Base-by-base conservation (phyloP, 108 stramenopile genomes). In the Fragilaria radians region DNA sequence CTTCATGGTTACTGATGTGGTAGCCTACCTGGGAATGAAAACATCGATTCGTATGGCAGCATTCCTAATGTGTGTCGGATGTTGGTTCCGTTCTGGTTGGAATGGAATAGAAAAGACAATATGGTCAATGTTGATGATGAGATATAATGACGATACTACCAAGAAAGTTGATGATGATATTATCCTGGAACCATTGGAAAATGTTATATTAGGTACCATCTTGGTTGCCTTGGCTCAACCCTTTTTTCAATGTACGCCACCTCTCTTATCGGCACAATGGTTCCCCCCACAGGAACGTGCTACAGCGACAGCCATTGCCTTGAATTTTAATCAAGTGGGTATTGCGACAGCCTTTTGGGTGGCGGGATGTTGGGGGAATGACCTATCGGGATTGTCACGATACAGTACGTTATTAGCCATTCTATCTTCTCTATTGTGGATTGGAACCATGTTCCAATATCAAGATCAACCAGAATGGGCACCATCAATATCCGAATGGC, bases 161-260 rank as follows among this genome's bases (percentile, higher is more conserved):
- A 54, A 36, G 14, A 54, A 17, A 11, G 23, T 28, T 9, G 28
- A 1, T 33, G 68, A 25, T 17, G 33, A 22, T 22, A 9, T 0
- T 18, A 27, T 19, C 19, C 22, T 68, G 17, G 67, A 77, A 28
- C 67, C 76, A 29, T 86, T 80, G 48, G 51, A 72, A 1, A 26
- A 61, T 11, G 27, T 87, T 1, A 68, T 83, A 2, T 45, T 61
- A 32, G 85, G 85, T 0, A 87, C 85, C 2, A 48, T 83, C 2
- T 27, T 80, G 54, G 85, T 87, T 19, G 85, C 81, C 14, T 66
- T 74, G 21, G 76, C 81, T 5, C 85, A 87, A 56, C 85, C 85
- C 4, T 87, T 87, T 61, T 87, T 87, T 63, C 86, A 87, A 52
- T 87, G 85, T 58, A 83, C 81, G 4, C 85, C 85, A 24, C 85